Conservation (phyloP, 1,284 basidiomycete genomes). For the Ustilago lituana region DNA sequence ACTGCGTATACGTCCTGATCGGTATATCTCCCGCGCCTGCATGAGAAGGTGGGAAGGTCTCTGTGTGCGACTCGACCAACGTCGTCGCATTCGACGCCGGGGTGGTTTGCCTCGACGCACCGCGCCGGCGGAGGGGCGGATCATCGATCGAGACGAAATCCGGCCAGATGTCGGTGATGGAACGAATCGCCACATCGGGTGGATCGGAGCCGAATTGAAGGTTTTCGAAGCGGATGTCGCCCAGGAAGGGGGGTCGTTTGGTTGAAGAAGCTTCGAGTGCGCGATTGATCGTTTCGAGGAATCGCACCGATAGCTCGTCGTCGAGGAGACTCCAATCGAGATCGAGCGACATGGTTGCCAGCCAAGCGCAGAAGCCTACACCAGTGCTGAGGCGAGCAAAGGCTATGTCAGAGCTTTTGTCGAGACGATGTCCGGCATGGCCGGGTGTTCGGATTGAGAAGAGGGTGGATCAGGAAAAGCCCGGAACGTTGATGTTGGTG, state of each 20-base stretch:
- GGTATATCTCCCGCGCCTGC: slow-evolving; percentile 12
- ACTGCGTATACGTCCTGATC: slow-evolving; percentile 45
- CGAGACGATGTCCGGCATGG: background rate
- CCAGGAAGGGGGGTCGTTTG: slow-evolving; percentile 87
- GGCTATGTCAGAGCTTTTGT: background rate
- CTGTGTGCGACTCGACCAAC: slow-evolving; percentile 21
- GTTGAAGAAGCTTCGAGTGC: slow-evolving; percentile 74
- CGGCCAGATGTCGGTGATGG: slow-evolving; percentile 90
- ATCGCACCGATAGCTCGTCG: slow-evolving; percentile 75
- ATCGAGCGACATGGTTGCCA: slow-evolving; percentile 69
- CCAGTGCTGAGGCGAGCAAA: background rate
- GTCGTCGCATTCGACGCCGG: slow-evolving; percentile 37
- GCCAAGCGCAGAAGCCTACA: background rate
- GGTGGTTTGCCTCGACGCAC: slow-evolving; percentile 30
- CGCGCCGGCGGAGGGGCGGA: slow-evolving; percentile 23
- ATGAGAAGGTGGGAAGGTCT: slow-evolving; percentile 1
- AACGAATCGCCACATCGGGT: slow-evolving; percentile 88
- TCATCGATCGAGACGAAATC: slow-evolving; percentile 74
- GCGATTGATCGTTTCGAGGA: slow-evolving; percentile 82
- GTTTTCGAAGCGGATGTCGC: slow-evolving; percentile 83
- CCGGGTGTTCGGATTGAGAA: too few relatives aligned
- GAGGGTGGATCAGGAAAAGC: background rate
- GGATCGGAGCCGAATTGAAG: slow-evolving; percentile 85
- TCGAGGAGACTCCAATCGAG: slow-evolving; percentile 73
- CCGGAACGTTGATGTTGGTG: background rate